Conservation (phyloP, 441 rosid genomes). For the Croton setiger region DNA sequence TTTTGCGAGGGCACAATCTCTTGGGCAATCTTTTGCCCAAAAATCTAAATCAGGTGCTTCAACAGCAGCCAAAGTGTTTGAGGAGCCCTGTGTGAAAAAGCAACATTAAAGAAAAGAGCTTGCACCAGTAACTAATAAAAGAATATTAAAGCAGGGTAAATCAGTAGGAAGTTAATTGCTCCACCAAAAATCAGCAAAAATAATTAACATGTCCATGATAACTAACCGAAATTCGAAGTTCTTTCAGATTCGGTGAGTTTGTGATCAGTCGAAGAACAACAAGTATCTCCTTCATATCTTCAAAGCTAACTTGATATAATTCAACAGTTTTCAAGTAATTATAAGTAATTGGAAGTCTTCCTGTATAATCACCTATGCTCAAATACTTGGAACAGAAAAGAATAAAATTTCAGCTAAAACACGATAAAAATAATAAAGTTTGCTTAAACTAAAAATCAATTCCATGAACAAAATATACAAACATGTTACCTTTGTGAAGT, state of each 20-base stretch:
- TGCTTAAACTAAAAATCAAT: not conserved
- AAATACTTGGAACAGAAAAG: constrained; percentile 49
- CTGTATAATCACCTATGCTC: constrained; percentile 80
- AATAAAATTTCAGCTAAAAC: not conserved
- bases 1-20: constrained; percentile 45
- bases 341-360: constrained; percentile 54
- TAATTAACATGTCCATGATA: not conserved
- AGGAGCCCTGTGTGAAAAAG: constrained; percentile 50
- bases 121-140: not conserved
- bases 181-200: constrained; percentile 16
- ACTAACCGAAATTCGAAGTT: constrained; percentile 78
- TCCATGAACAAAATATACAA: constrained; percentile 1
- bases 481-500: constrained; percentile 78
- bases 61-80: constrained; percentile 41
- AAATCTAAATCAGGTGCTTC: constrained; percentile 60
- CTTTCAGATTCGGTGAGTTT: constrained; percentile 75
- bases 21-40: constrained; percentile 49
- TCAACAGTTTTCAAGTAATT: constrained; percentile 58
- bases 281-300: constrained; percentile 74
- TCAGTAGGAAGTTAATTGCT: not conserved
- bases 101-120: not conserved
- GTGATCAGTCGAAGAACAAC: constrained; percentile 80
- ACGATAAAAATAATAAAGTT: not conserved
- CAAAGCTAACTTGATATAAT: constrained; percentile 83
- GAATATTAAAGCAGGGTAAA: not conserved